Conservation (phyloP, 2,329 filamentous ascomycete species). For the Pseudocercospora musae region DNA sequence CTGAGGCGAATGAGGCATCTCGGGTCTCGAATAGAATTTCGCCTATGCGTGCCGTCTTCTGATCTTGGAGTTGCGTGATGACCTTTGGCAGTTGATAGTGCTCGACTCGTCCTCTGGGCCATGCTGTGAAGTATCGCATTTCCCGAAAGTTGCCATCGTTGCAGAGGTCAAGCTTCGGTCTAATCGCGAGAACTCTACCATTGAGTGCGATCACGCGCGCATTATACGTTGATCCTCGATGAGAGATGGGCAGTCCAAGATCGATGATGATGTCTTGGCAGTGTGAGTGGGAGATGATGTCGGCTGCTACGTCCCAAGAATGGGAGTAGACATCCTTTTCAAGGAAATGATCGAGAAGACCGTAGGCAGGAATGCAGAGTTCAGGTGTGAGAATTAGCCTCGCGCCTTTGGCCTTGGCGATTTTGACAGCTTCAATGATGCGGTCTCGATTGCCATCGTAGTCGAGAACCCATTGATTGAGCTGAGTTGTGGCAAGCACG, state of each 20-base stretch:
- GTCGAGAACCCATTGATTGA: constrained; percentile 53
- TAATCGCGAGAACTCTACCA: constrained; percentile 66
- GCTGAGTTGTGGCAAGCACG: constrained; percentile 44
- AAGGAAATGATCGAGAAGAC: constrained; percentile 62
- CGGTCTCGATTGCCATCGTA: constrained; percentile 62
- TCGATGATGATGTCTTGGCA: constrained; percentile 63
- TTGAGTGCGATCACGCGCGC: constrained; percentile 63
- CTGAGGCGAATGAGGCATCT: constrained; percentile 62
- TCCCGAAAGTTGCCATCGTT: constrained; percentile 62
- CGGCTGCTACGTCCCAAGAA: constrained; percentile 59
- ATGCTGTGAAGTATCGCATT: constrained; percentile 58
- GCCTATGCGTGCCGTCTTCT: constrained; percentile 61
- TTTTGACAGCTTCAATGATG: constrained; percentile 60
- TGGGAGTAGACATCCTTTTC: constrained; percentile 41
- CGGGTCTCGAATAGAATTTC: constrained; percentile 61
- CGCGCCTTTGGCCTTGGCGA: constrained; percentile 61
- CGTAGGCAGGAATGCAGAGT: constrained; percentile 60
- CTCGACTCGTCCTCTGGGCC: constrained; percentile 59
- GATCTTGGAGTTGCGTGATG: constrained; percentile 54
- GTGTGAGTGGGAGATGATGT: constrained; percentile 58
- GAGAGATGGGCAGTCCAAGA: constrained; percentile 54
- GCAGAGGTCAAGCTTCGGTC: constrained; percentile 69
- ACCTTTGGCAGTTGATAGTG: constrained; percentile 62
- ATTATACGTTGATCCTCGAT: constrained; percentile 63
- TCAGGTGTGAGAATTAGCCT: constrained; percentile 52